phyloP scores from a whole-genome alignment of 306 rosid species.

The Calophaca sinica region DNA sequence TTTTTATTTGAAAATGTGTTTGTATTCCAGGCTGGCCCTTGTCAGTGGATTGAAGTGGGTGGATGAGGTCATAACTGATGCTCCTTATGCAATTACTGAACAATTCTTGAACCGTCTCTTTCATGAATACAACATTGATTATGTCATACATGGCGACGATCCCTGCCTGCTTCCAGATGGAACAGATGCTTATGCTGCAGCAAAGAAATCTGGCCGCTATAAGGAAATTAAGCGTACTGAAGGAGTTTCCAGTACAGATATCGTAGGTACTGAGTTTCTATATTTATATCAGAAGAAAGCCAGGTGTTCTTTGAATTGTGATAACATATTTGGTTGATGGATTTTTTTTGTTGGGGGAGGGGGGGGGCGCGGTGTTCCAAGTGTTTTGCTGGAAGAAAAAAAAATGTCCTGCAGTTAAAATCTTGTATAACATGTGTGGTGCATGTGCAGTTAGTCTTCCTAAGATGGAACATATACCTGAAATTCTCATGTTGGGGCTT shows the following conservation, averaged over 20 bases:
- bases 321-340: too few relatives aligned
- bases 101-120: conserved; percentile 91
- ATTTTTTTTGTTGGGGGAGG: too few relatives aligned
- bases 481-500: conserved; percentile 21
- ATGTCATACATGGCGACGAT: conserved; percentile 98
- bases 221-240: conserved; percentile 99
- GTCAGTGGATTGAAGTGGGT: conserved; percentile 99
- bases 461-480: conserved; percentile 9
- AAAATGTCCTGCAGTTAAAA: neutral
- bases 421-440: neutral
- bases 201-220: conserved; percentile 96
- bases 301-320: neutral
- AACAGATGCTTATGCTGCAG: conserved; percentile 97
- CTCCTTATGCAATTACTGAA: conserved; percentile 96
- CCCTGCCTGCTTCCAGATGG: conserved; percentile 99
- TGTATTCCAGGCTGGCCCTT: conserved; percentile 74
- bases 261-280: conserved; percentile 83
- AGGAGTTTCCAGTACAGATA: conserved; percentile 99
- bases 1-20: conserved; percentile 25
- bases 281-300: conserved; percentile 38
- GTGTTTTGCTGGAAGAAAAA: too few relatives aligned
- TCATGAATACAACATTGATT: conserved; percentile 92
- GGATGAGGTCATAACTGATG: conserved; percentile 93
- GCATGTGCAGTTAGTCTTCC: conserved; percentile 18
- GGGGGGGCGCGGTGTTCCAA: too few relatives aligned